Percentiles rank a stretch among this genome's conserved stretches.
phyloP scores from a whole-genome alignment of 1,284 basidiomycete species.

The Papiliotrema nemorosa region DNA sequence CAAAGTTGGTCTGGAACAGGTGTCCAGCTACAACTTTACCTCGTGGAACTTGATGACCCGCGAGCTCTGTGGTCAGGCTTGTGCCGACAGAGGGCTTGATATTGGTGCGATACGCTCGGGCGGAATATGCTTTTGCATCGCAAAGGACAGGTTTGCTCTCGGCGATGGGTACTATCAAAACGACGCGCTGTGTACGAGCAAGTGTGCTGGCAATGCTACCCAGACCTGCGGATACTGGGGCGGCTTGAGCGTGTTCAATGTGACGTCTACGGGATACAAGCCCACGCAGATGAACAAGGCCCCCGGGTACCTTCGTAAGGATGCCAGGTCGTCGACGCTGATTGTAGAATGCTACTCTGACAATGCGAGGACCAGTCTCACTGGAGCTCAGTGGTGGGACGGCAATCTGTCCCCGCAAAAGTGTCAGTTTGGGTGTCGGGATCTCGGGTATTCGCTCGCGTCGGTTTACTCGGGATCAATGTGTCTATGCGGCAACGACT shows the following conservation, averaged over 20 bases:
- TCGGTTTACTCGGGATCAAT: background rate
- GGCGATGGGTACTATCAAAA: constrained; percentile 1
- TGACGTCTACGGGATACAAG: background rate
- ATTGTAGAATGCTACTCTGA: constrained; percentile 4
- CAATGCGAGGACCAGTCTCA: background rate
- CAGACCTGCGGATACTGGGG: constrained; percentile 5
- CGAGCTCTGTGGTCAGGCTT: constrained; percentile 4
- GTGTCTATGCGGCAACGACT: constrained; percentile 4
- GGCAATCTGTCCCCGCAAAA: background rate
- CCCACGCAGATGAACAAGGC: background rate
- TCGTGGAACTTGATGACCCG: constrained; percentile 1
- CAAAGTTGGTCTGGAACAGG: background rate
- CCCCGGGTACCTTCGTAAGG: constrained; percentile 4
- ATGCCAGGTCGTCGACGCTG: background rate
- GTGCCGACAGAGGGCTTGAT: background rate
- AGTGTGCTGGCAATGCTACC: background rate
- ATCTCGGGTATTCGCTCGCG: constrained; percentile 1
- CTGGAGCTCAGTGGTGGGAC: background rate
- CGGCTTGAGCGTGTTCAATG: constrained; percentile 4
- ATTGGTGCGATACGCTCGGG: background rate
- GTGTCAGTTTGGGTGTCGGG: constrained; percentile 2
- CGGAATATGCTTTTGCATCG: constrained; percentile 1
- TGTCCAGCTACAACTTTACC: constrained; percentile 3
- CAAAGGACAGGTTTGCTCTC: background rate
- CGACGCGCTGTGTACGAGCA: background rate